Evolutionary conservation across 2,329 filamentous ascomycete genomes (phyloP).

Genomic region (Torrubiella hemipterigena): DNA sequence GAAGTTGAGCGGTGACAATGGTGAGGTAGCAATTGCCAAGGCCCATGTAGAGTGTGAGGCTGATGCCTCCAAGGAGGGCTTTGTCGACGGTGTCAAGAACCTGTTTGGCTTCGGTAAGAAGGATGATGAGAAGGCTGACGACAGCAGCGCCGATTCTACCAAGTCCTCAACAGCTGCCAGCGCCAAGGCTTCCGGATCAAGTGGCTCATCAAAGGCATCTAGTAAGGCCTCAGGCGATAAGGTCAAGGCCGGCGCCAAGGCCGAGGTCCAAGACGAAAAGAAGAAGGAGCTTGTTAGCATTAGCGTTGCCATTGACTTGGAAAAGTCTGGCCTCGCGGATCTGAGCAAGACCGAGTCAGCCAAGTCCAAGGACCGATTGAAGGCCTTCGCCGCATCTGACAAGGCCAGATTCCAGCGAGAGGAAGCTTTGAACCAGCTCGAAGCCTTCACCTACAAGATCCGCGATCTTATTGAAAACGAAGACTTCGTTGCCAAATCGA

Average conservation of each 20-base stretch:
- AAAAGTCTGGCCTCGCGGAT: slow-evolving; percentile 36
- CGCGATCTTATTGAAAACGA: slow-evolving; percentile 73
- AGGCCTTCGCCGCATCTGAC: slow-evolving; percentile 80
- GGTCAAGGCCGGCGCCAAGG: slow-evolving; percentile 25
- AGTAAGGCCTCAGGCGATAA: slow-evolving; percentile 36
- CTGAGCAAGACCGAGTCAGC: slow-evolving; percentile 36
- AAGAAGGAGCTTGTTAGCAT: slow-evolving; percentile 48
- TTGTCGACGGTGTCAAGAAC: slow-evolving; percentile 92
- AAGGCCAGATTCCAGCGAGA: slow-evolving; percentile 63
- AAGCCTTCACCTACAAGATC: slow-evolving; percentile 81
- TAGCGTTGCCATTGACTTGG: slow-evolving; percentile 35
- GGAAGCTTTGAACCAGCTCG: slow-evolving; percentile 84
- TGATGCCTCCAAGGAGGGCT: slow-evolving; percentile 60
- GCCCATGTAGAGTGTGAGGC: slow-evolving; percentile 79
- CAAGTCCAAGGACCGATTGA: slow-evolving; percentile 56
- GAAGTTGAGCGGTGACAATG: slow-evolving; percentile 59
- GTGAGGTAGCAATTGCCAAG: slow-evolving; percentile 65
- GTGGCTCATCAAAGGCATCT: slow-evolving; percentile 13
- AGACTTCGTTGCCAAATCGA: slow-evolving; percentile 61
- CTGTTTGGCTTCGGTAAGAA: slow-evolving; percentile 91
- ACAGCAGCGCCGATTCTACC: slow-evolving; percentile 17
- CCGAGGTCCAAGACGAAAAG: slow-evolving; percentile 37
- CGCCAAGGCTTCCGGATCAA: slow-evolving; percentile 22
- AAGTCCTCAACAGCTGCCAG: slow-evolving; percentile 25
- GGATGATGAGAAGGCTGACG: slow-evolving; percentile 28